Evolutionary conservation across 139 green algal genomes (phyloP), one percentile per base, ranked within the genome.

Genomic region (Auxenochlorella pyrenoidosa): DNA sequence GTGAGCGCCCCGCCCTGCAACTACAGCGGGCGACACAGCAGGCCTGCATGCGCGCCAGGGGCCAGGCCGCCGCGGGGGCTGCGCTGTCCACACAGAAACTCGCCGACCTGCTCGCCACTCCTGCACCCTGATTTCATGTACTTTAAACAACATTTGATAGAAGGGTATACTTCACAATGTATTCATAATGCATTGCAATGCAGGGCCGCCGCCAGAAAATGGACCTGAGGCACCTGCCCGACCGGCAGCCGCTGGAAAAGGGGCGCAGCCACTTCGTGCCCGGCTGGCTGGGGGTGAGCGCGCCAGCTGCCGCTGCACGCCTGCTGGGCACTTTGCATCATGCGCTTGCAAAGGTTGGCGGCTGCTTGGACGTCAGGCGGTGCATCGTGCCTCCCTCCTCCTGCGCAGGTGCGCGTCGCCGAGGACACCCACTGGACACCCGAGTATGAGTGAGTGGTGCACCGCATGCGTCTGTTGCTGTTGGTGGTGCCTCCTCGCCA

Each of bases 251-350:
- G 26, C 59, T 30, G 0, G 44, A 43, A 0, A 51, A 43, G 38
- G 30, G 47, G 22, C 38, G 79, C 59, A 76, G 60, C 79, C 1
- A 30, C 26, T 59, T 5, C 13, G 80, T 85, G 80, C 80, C 80
- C 0, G 80, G 80, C 80, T 85, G 80, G 80, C 72, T 85, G 0
- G 80, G 80, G 28, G 80, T 85, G 63, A 38, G 79, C 8, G 47
- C 47, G 47, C 47, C 47, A 54, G 5, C 3, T 28, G 22, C 59
- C 24, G 59, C 59, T 68, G 59, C 12, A 28, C 19, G 59, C 12
- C 24, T n/a, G n/a, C n/a, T n/a, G n/a, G n/a, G n/a, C n/a, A n/a
- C n/a, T n/a, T n/a, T n/a, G n/a, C n/a, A n/a, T n/a, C n/a, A n/a
- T n/a, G n/a, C n/a, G n/a, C n/a, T n/a, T n/a, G n/a, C n/a, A n/a